phyloP scores from a whole-genome alignment of 2,329 filamentous ascomycete genomes.

The Dryadomyces quercus-mongolicae region DNA sequence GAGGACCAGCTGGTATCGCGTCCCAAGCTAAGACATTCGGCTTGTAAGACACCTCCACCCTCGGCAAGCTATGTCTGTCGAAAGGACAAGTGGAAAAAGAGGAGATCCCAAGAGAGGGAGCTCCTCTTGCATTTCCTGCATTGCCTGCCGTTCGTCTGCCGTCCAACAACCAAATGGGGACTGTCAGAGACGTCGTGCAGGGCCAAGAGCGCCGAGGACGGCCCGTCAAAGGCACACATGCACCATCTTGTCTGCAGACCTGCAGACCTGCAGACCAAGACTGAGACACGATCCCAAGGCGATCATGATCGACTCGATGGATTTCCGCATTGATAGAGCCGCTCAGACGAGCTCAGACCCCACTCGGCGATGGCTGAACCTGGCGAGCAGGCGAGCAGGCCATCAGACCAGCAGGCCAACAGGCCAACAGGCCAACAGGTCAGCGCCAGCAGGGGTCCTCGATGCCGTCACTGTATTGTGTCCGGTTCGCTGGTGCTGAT shows the following conservation, averaged over 20 bases:
- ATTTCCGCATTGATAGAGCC: background rate
- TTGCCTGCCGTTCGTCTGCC: too few relatives aligned
- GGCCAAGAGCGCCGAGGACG: background rate
- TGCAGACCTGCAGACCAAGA: too few relatives aligned
- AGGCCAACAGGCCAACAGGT: too few relatives aligned
- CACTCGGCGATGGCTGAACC: background rate
- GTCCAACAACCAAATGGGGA: too few relatives aligned
- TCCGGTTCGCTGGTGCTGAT: too few relatives aligned
- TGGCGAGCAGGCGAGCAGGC: background rate
- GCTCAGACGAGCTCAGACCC: background rate
- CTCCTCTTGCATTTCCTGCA: too few relatives aligned
- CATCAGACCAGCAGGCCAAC: too few relatives aligned
- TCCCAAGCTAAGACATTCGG: background rate
- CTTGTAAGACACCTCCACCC: background rate
- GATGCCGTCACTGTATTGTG: too few relatives aligned
- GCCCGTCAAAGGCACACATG: too few relatives aligned
- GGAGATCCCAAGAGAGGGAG: background rate
- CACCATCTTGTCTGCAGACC: too few relatives aligned
- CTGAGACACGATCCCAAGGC: too few relatives aligned
- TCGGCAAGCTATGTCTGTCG: background rate
- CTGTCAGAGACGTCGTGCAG: background rate
- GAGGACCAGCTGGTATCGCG: background rate
- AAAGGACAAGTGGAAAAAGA: background rate
- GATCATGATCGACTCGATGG: background rate
- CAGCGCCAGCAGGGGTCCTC: too few relatives aligned